Evolutionary conservation across 2,329 filamentous ascomycete species (phyloP), one percentile per base, ranked within the genome.

Genomic region (Lachnellula occidentalis): DNA sequence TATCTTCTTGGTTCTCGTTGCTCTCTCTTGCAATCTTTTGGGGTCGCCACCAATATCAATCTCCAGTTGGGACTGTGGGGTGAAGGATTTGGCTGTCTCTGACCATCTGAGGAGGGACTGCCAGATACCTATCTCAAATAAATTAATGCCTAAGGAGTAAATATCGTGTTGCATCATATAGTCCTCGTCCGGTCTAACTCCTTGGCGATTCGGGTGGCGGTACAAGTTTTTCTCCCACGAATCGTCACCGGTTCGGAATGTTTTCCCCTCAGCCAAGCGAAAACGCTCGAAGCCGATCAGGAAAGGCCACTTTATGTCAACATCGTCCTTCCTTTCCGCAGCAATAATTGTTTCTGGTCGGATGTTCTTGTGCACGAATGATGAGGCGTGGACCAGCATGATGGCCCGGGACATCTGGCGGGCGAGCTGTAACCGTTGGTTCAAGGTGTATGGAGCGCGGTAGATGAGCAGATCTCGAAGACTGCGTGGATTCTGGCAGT

Each of bases 341-440:
- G 9, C 27, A 27, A 27, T 27, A 9, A 27, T 27, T 54, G 7
- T 68, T 48, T 70, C 66, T 1, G 68, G 66, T 7, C 67, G 61
- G 34, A 70, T 64, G 34, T 63, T 64, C 51, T 71, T 71, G 52
- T 70, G 67, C 1, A 70, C 68, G 45, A 71, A 66, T 1, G 54
- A 57, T 9, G 55, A 27, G 2, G 56, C 56, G 47, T 69, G 66
- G 8, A 68, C 45, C 43, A 56, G 69, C 27, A 27, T 27, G 7
- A 27, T 8, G 27, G 27, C 27, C 7, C 27, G 27, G 27, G 27
- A 27, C 27, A 27, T 27, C 27, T 27, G 27, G 2, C 27, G 27
- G 1, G 27, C 27, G 8, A 27, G 27, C 27, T 27, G 27, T 27
- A 27, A 9, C 2, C 27, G 27, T 27, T 27, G 27, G 27, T 27